These are phyloP conservation scores for Entomortierella parvispora DNA, from an alignment of 192 early-diverging fungal species.

Conservation along the genomic window DNA sequence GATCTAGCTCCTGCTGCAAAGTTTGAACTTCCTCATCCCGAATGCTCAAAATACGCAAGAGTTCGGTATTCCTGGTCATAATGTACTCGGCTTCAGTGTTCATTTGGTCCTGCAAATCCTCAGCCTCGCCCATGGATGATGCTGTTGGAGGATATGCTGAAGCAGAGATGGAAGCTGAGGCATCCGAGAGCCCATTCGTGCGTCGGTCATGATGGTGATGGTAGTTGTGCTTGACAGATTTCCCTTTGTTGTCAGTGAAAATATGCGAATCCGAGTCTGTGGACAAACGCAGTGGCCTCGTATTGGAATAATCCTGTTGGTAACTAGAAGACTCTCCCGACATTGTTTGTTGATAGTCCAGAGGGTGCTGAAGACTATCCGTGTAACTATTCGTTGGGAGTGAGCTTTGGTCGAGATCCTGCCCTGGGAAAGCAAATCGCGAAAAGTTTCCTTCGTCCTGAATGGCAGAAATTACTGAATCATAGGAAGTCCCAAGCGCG, in stretches of 20 bases:
- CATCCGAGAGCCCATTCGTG: conserved; percentile 1
- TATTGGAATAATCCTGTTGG: conserved; percentile 6
- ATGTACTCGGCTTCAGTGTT: conserved; percentile 50
- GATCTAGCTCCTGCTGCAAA: conserved; percentile 43
- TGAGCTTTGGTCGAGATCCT: conserved; percentile 21
- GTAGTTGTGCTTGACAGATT: background rate
- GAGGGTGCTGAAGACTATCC: background rate
- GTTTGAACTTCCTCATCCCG: conserved; percentile 50
- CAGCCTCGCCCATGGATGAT: conserved; percentile 28
- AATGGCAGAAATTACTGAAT: conserved; percentile 28
- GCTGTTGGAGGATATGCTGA: conserved; percentile 6
- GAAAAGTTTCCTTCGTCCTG: conserved; percentile 22
- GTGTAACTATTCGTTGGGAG: conserved; percentile 25
- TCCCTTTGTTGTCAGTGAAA: conserved; percentile 11
- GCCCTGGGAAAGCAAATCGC: conserved; percentile 16
- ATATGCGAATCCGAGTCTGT: conserved; percentile 10
- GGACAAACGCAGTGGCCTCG: conserved; percentile 9
- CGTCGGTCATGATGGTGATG: background rate
- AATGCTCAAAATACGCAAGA: conserved; percentile 39
- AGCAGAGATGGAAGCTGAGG: conserved; percentile 1
- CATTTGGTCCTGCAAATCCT: conserved; percentile 45
- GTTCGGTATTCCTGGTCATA: conserved; percentile 50
- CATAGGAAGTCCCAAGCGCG: conserved; percentile 33
- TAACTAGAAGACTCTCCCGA: background rate
- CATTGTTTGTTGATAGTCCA: background rate